phyloP scores from a whole-genome alignment of 345 rosid species.

The Fremontodendron californicum region DNA sequence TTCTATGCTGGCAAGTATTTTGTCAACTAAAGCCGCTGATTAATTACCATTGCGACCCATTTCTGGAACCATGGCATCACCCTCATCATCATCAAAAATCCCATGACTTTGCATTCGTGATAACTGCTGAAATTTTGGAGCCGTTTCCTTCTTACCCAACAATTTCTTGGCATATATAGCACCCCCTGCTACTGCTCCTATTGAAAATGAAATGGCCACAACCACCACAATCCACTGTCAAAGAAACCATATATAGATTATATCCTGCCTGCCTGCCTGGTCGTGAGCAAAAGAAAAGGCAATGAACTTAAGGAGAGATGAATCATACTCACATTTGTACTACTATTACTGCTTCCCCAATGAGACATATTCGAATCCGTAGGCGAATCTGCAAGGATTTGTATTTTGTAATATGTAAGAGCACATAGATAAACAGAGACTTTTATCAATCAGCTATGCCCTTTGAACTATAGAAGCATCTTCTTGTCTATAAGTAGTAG shows the following conservation, averaged over 20 bases:
- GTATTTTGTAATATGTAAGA: background rate
- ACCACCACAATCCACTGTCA: constrained; percentile 23
- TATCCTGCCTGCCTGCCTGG: background rate
- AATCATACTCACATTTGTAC: constrained; percentile 18
- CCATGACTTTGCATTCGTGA: constrained; percentile 18
- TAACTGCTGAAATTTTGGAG: constrained; percentile 25
- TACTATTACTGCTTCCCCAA: background rate
- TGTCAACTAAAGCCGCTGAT: constrained; percentile 1
- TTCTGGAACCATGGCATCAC: constrained; percentile 5
- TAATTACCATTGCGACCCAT: background rate
- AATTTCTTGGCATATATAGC: constrained; percentile 21
- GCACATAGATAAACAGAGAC: background rate
- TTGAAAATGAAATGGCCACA: constrained; percentile 21
- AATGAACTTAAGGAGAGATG: background rate
- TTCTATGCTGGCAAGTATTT: background rate
- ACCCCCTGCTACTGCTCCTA: constrained; percentile 27
- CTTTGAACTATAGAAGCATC: constrained; percentile 12
- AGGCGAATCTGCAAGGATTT: constrained; percentile 16
- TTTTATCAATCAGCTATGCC: too few species aligned
- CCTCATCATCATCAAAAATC: constrained; percentile 20
- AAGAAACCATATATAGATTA: background rate
- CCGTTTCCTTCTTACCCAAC: constrained; percentile 9
- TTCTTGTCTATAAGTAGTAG: background rate
- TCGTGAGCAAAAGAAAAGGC: background rate
- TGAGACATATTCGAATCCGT: constrained; percentile 5